phyloP scores from a whole-genome alignment of 1,139 yeast genomes.

The Schwanniomyces etchellsii region DNA sequence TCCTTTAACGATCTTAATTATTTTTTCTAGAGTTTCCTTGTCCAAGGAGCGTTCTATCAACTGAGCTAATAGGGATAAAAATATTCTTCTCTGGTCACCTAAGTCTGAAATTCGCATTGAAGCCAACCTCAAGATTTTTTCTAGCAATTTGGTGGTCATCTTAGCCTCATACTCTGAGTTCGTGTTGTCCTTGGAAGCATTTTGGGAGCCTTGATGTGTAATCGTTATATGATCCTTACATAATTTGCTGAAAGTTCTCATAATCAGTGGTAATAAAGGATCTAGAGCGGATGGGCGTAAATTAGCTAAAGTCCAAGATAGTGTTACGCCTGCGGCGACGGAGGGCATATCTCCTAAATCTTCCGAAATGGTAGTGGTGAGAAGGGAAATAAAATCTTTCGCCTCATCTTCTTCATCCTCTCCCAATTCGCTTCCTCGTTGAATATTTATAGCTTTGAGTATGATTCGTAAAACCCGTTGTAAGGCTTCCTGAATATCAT shows the following conservation, averaged over 20 bases:
- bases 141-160: constrained; percentile 70
- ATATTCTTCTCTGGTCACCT: constrained; percentile 91
- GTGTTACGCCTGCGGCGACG: constrained; percentile 83
- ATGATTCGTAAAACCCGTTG: constrained; percentile 70
- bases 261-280: constrained; percentile 64
- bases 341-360: constrained; percentile 80
- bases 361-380: constrained; percentile 71
- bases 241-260: constrained; percentile 83
- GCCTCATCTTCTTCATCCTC: constrained; percentile 55
- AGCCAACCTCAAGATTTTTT: constrained; percentile 70
- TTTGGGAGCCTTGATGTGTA: constrained; percentile 46
- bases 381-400: constrained; percentile 53
- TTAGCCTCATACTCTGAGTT: constrained; percentile 63
- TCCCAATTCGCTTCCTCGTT: constrained; percentile 33
- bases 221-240: constrained; percentile 85
- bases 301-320: constrained; percentile 78
- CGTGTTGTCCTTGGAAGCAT: constrained; percentile 25
- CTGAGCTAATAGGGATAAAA: constrained; percentile 80
- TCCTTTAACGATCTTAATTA: constrained; percentile 69
- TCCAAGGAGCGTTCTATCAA: constrained; percentile 86
- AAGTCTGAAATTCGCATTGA: constrained; percentile 75
- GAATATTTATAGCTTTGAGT: constrained; percentile 53
- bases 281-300: constrained; percentile 72
- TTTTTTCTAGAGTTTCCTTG: constrained; percentile 65
- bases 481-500: constrained; percentile 74